phyloP scores from a whole-genome alignment of 2,329 filamentous ascomycete species.

The Talaromyces piceae region DNA sequence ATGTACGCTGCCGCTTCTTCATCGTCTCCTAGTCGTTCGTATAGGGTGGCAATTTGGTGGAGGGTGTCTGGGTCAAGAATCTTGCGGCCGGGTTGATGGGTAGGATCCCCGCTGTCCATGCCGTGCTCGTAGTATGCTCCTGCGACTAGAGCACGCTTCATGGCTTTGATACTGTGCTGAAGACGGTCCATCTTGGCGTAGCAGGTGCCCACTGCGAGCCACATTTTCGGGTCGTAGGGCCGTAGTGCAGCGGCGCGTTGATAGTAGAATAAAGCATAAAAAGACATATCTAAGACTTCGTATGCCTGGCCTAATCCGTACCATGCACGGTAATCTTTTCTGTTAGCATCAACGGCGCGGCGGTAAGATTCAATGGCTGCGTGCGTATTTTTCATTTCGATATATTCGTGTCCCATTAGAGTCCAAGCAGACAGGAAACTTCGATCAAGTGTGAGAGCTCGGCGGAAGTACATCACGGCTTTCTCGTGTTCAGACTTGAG shows the following conservation, averaged over 20 bases:
- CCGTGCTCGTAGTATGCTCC: conserved; percentile 76
- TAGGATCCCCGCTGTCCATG: conserved; percentile 33
- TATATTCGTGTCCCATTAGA: conserved; percentile 96
- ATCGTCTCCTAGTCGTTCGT: conserved; percentile 70
- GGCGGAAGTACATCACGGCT: conserved; percentile 93
- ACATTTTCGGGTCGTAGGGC: conserved; percentile 98
- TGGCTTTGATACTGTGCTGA: conserved; percentile 86
- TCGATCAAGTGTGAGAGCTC: conserved; percentile 82
- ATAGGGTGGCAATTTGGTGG: conserved; percentile 81
- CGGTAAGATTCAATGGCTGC: conserved; percentile 96
- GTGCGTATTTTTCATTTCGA: conserved; percentile 97
- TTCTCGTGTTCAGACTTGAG: conserved; percentile 93
- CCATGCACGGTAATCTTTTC: conserved; percentile 95
- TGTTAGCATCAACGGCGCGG: conserved; percentile 89
- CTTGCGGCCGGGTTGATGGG: conserved; percentile 41
- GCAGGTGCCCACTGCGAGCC: conserved; percentile 90
- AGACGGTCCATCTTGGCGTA: conserved; percentile 81
- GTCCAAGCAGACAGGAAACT: conserved; percentile 95
- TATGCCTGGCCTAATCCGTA: conserved; percentile 96
- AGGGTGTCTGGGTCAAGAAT: conserved; percentile 85
- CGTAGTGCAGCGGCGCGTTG: conserved; percentile 86
- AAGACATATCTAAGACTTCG: conserved; percentile 95
- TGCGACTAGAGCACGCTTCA: conserved; percentile 84
- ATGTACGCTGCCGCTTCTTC: conserved; percentile 86
- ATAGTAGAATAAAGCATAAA: conserved; percentile 95